These are phyloP conservation scores for Apium graveolens DNA, from an alignment of 129 eudicot species.

Conservation along the genomic window DNA sequence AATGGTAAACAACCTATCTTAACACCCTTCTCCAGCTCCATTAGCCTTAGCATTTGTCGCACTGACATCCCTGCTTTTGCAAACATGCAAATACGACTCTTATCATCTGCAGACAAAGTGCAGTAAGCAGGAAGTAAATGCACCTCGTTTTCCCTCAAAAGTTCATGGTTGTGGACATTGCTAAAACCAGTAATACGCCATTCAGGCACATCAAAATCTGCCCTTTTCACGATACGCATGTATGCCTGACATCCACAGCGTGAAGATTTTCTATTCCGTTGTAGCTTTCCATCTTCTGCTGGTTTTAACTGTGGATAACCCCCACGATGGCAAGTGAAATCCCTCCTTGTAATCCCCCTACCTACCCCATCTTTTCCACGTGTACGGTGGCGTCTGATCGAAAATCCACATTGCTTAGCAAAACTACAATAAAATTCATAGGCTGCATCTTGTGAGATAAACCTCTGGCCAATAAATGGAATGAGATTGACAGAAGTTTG, in stretches of 20 bases:
- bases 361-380: constrained; percentile 92
- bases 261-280: constrained; percentile 74
- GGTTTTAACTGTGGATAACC: constrained; percentile 78
- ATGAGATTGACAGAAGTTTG: constrained; percentile 77
- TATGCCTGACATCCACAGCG: constrained; percentile 92
- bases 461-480: constrained; percentile 81
- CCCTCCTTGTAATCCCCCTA: constrained; percentile 77
- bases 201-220: constrained; percentile 75
- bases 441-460: constrained; percentile 90
- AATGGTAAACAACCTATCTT: constrained; percentile 81
- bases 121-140: constrained; percentile 56
- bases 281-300: constrained; percentile 62
- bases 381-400: constrained; percentile 78
- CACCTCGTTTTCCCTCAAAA: constrained; percentile 43
- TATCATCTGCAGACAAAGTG: constrained; percentile 68
- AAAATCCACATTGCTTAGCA: constrained; percentile 84
- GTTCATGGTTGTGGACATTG: constrained; percentile 73
- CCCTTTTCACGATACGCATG: constrained; percentile 66
- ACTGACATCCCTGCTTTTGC: constrained; percentile 94
- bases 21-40: constrained; percentile 85
- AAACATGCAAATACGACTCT: constrained; percentile 84
- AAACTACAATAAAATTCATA: constrained; percentile 85
- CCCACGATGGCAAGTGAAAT: constrained; percentile 83
- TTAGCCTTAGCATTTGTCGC: constrained; percentile 72
- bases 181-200: constrained; percentile 88